phyloP scores from a whole-genome alignment of 371 early-diverging fungal species.

The Zychaea mexicana region DNA sequence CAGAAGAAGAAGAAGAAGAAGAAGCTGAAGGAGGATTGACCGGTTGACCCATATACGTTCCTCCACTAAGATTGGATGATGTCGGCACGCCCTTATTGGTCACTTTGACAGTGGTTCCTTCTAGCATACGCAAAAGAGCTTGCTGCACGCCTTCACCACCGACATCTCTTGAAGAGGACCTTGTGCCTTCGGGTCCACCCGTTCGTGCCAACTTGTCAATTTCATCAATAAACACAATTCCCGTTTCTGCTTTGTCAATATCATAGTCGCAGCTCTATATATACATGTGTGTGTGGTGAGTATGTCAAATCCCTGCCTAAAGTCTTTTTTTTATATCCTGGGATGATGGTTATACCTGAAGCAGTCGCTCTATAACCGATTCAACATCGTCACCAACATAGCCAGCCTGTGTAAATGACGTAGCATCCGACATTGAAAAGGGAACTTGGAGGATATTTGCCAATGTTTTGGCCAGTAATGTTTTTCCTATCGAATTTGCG shows the following conservation, averaged over 20 bases:
- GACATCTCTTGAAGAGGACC: constrained; percentile 83
- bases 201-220: constrained; percentile 85
- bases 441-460: constrained; percentile 89
- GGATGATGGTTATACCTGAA: constrained; percentile 75
- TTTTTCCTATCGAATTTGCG: constrained; percentile 61
- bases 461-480: constrained; percentile 81
- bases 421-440: constrained; percentile 93
- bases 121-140: constrained; percentile 76
- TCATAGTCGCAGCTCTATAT: constrained; percentile 85
- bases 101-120: constrained; percentile 78
- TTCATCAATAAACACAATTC: constrained; percentile 94
- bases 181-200: constrained; percentile 21
- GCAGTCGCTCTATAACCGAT: constrained; percentile 78
- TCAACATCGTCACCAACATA: constrained; percentile 97
- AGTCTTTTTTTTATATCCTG: too few relatives aligned
- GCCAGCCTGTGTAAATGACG: constrained; percentile 91
- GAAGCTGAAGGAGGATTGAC: not conserved
- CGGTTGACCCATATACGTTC: constrained; percentile 13
- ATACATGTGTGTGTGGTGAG: too few relatives aligned
- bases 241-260: constrained; percentile 83
- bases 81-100: constrained; percentile 65
- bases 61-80: constrained; percentile 13
- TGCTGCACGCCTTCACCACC: constrained; percentile 96
- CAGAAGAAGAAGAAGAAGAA: constrained; percentile 4
- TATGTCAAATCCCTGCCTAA: too few relatives aligned